Evolutionary conservation across 2,329 filamentous ascomycete genomes (phyloP).

Genomic region (Aspergillus melleus): DNA sequence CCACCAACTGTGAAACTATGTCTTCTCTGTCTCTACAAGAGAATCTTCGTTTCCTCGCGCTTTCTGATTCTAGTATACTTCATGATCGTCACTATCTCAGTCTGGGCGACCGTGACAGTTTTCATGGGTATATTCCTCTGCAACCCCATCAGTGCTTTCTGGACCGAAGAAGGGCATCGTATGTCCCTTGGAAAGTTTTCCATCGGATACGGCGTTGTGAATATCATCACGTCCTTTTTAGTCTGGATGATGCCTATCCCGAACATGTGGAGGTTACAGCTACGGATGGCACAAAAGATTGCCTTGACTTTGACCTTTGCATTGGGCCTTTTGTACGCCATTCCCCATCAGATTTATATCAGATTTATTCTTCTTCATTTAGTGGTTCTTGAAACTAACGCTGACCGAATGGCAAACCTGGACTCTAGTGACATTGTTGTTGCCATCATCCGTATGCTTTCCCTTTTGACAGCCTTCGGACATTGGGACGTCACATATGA

Average conservation of each 20-base stretch:
- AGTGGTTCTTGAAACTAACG: not conserved
- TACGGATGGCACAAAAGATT: not conserved
- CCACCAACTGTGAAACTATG: constrained; percentile 1
- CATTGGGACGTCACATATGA: constrained; percentile 1
- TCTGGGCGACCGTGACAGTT: not conserved
- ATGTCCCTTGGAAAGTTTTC: not conserved
- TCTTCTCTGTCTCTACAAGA: not conserved
- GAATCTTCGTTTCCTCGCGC: not conserved
- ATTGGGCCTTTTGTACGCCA: not conserved
- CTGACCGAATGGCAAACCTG: not conserved
- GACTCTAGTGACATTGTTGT: not conserved
- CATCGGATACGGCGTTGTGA: constrained; percentile 1
- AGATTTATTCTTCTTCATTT: no score
- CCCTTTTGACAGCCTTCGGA: not conserved
- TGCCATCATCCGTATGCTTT: not conserved
- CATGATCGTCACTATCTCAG: not conserved
- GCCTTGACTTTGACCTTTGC: constrained; percentile 1
- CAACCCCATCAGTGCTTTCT: constrained; percentile 3
- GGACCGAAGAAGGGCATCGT: not conserved
- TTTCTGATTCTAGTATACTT: not conserved
- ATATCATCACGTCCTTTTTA: not conserved
- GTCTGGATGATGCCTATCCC: constrained; percentile 5
- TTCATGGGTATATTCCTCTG: constrained; percentile 1
- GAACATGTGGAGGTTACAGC: constrained; percentile 4
- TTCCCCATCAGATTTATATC: no score